Percentiles rank a stretch among this genome's conserved stretches.
Evolutionary conservation across 2,329 filamentous ascomycete genomes (phyloP).

Genomic region (Cladosporium sp.): DNA sequence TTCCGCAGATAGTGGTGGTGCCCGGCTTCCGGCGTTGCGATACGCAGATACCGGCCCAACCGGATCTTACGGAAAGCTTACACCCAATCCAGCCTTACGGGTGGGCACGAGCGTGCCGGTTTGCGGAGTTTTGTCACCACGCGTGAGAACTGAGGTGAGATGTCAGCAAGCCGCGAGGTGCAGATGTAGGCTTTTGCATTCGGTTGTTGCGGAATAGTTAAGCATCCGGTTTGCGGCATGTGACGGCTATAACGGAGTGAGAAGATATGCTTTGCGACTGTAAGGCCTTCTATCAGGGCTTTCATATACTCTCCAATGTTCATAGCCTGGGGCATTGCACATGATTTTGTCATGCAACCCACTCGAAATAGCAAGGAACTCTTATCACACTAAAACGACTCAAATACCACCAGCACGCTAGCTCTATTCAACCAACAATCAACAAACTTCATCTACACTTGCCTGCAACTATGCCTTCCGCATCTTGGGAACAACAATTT

Average conservation of each 20-base stretch:
- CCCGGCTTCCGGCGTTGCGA: too few species aligned
- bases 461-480: background rate
- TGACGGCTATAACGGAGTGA: background rate
- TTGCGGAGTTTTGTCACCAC: background rate
- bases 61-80: background rate
- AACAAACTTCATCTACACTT: background rate
- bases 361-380: background rate
- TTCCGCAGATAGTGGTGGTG: too few species aligned
- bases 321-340: background rate
- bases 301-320: background rate
- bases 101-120: background rate
- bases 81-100: background rate
- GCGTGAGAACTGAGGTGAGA: background rate
- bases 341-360: background rate
- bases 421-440: background rate
- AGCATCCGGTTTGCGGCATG: background rate
- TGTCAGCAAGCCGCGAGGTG: background rate
- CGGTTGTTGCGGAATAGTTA: background rate
- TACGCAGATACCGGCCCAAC: background rate
- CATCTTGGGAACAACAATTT: slow-evolving; percentile 10
- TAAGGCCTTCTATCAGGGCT: background rate
- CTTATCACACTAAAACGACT: background rate
- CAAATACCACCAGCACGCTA: background rate
- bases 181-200: background rate
- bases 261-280: too few species aligned